Conservation (phyloP, 768 basidiomycete genomes). For the Lactarius deliciosus region DNA sequence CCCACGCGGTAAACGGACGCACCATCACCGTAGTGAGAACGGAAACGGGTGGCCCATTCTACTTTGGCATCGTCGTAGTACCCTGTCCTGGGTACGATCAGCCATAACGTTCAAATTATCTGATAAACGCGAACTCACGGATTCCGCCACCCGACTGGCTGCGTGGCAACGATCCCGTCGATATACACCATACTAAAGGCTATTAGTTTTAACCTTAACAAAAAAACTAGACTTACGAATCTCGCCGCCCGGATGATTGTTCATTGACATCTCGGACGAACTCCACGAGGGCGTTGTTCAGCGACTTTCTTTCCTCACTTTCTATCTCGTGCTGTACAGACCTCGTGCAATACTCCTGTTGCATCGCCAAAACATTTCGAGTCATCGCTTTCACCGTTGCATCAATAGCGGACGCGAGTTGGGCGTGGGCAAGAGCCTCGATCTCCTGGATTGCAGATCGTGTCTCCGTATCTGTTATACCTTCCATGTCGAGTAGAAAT, state of each 20-base stretch:
- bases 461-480: background rate
- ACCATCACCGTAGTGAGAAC: slow-evolving; percentile 12
- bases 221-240: slow-evolving; percentile 15
- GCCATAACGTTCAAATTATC: too few relatives aligned
- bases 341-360: slow-evolving; percentile 15
- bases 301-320: background rate
- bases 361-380: slow-evolving; percentile 14
- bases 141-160: slow-evolving; percentile 7
- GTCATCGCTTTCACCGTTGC: slow-evolving; percentile 7
- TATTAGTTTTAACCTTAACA: background rate
- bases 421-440: background rate
- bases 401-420: slow-evolving; percentile 18
- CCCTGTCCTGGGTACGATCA: background rate
- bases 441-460: slow-evolving; percentile 8
- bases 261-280: slow-evolving; percentile 20
- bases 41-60: background rate
- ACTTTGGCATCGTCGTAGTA: background rate
- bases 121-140: background rate
- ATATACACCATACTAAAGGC: background rate
- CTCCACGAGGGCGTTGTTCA: background rate
- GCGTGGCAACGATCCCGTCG: background rate
- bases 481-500: slow-evolving; percentile 19
- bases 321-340: slow-evolving; percentile 16
- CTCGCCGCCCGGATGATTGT: background rate
- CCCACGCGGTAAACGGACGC: background rate